Evolutionary conservation across 306 rosid genomes (phyloP).

Genomic region (Dalbergia oliveri): DNA sequence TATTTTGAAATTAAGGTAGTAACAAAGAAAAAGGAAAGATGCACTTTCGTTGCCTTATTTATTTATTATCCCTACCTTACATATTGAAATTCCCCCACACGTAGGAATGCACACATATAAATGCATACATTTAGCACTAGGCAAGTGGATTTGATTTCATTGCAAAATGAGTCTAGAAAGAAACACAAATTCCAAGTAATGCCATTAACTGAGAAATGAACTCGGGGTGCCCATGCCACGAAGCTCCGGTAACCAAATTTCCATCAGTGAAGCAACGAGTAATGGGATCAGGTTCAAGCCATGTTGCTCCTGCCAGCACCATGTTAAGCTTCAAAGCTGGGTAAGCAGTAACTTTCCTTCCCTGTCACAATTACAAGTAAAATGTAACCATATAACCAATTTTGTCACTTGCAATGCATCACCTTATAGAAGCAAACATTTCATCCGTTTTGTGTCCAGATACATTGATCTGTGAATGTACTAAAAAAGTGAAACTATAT

Average conservation of each 20-base stretch:
- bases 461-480: no score
- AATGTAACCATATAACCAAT: neutral
- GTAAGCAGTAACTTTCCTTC: slow-evolving; percentile 73
- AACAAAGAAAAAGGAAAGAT: no score
- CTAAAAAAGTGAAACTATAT: no score
- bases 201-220: slow-evolving; percentile 72
- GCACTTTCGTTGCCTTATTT: neutral
- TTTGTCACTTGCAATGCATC: no score
- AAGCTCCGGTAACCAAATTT: slow-evolving; percentile 71
- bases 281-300: slow-evolving; percentile 74
- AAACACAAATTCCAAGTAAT: slow-evolving; percentile 55
- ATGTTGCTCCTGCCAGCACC: slow-evolving; percentile 60
- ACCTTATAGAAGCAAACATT: no score
- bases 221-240: slow-evolving; percentile 75
- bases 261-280: slow-evolving; percentile 59
- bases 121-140: no score
- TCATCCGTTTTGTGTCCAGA: no score
- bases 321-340: slow-evolving; percentile 71
- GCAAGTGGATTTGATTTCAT: neutral
- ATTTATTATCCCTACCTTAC: neutral
- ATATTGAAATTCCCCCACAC: neutral
- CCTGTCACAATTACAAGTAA: slow-evolving; percentile 44
- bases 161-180: slow-evolving; percentile 41
- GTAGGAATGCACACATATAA: neutral
- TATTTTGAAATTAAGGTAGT: no score